Percentiles rank a stretch among this genome's conserved stretches.
Evolutionary conservation across 164 flowering plant species (phyloP).

Genomic region (Cinnamomum chago): DNA sequence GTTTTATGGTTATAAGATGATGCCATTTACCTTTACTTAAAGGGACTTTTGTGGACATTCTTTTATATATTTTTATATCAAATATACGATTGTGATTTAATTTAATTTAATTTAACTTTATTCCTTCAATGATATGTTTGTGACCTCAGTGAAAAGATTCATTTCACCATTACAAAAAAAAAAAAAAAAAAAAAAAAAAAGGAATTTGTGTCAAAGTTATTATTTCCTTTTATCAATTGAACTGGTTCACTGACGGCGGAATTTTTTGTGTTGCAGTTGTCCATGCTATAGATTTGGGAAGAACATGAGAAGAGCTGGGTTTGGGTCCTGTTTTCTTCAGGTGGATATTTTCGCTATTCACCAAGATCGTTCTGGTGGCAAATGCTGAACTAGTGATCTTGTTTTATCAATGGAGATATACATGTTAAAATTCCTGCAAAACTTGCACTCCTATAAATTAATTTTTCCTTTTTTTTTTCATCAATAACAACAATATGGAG

Average conservation of each 20-base stretch:
- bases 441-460: neutral
- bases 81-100: neutral
- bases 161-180: too few relatives aligned
- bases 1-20: too few relatives aligned
- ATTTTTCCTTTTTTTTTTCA: neutral
- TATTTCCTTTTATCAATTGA: neutral
- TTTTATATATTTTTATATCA: neutral
- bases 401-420: neutral
- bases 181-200: too few relatives aligned
- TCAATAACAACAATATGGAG: too few relatives aligned
- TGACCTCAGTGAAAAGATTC: too few relatives aligned
- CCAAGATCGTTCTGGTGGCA: neutral
- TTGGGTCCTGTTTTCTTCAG: conserved; percentile 85
- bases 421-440: neutral
- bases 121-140: neutral
- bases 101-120: neutral
- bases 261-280: conserved; percentile 55
- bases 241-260: neutral
- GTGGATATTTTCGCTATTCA: conserved; percentile 26
- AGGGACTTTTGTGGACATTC: neutral
- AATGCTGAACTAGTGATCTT: neutral
- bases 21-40: too few relatives aligned
- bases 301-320: conserved; percentile 87
- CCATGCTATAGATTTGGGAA: conserved; percentile 93
- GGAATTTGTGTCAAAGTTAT: too few relatives aligned